phyloP scores from a whole-genome alignment of 2,329 filamentous ascomycete species.

The Arthrocladium fulminans region DNA sequence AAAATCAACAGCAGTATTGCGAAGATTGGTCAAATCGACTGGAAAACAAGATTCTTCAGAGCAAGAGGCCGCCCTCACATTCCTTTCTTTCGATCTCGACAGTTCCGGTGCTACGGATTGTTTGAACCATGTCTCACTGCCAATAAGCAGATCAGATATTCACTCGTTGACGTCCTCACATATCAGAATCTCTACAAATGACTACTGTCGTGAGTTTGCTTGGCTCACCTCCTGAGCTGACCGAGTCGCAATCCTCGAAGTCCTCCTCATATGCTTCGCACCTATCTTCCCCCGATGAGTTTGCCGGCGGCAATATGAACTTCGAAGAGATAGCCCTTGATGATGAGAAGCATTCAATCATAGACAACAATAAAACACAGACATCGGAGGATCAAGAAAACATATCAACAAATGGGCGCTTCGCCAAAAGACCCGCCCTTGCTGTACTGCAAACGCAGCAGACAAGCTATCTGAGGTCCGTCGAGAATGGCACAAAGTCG shows the following conservation, averaged over 20 bases:
- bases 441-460: constrained; percentile 2
- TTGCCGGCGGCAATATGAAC: constrained; percentile 64
- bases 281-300: constrained; percentile 49
- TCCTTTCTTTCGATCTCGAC: background rate
- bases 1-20: background rate
- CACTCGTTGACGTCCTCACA: constrained; percentile 1
- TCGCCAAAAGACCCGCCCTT: constrained; percentile 4
- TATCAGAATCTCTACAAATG: constrained; percentile 23
- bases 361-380: background rate
- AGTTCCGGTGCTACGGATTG: no score
- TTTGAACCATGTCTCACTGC: background rate
- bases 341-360: constrained; percentile 46
- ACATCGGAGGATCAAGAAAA: background rate
- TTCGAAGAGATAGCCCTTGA: constrained; percentile 92
- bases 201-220: constrained; percentile 39
- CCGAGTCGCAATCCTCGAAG: constrained; percentile 79
- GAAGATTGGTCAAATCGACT: background rate
- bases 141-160: background rate
- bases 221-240: constrained; percentile 68
- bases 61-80: background rate
- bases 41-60: background rate
- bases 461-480: background rate
- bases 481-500: background rate
- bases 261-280: constrained; percentile 74
- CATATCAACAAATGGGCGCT: background rate